Base-by-base conservation (phyloP, 2,329 filamentous ascomycete species). In the Rosellinia necatrix region DNA sequence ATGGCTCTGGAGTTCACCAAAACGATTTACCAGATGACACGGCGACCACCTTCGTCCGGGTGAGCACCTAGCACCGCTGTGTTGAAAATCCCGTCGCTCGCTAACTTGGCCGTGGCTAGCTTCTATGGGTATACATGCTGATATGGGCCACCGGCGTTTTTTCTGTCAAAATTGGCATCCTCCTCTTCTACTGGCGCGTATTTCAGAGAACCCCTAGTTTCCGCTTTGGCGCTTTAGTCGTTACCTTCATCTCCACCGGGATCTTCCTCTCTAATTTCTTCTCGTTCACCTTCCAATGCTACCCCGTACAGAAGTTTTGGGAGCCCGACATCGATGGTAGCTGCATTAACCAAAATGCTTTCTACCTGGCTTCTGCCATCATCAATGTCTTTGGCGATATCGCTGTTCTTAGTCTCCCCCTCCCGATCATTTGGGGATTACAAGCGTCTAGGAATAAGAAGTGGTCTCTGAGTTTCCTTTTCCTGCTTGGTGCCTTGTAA, bases 401-500 rank as follows among this genome's bases (percentile, higher is more conserved):
- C 21, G 65, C 66, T 7, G 66, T 72, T 6, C 59, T 72, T 5
- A 58, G 64, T 19, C 59, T 72, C 32, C 70, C 69, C 6, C 53
- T 71, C 12, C 70, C 70, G 1, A 63, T 71, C 3, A 64, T 72
- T 8, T 71, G 69, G 70, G 37, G 48, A 3, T 43, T 71, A 32
- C 64, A 70, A 38, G 64, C 68, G 13, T 68, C 66, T 1, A 66
- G 53, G 49, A 66, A 59, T 41, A 68, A 64, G 40, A 71, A 71
- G 52, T 64, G 58, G 59, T 69, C 69, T 0, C 43, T 71, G 25
- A 71, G 66, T 19, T 67, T 70, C 24, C 43, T 72, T 13, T 70
- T 71, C 38, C 53, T 71, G 13, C 62, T 71, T 8, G 70, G 70
- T 13, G 64, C 65, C 21, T 68, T 71, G 69, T 71, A 56, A 62